Base-by-base conservation (phyloP, 1,284 basidiomycete genomes). In the Schizopora paradoxa region DNA sequence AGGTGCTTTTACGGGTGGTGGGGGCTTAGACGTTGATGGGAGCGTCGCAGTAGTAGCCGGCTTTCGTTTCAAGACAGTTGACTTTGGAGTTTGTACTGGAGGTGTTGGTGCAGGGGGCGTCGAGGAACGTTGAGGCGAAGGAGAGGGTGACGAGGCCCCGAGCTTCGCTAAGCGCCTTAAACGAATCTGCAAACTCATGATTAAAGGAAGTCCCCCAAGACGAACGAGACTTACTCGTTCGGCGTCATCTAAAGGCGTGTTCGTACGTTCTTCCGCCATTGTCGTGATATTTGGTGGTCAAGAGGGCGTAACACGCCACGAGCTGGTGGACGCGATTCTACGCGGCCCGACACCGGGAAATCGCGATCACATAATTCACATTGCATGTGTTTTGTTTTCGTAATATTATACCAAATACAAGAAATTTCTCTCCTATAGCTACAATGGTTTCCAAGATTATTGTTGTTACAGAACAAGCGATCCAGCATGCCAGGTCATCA, bases 81-180 rank as follows among this genome's bases (percentile, higher is more conserved):
- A 49, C 56, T 70, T 23, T 60, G 66, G 41, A 62, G 63, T n/a
- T 54, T 64, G 34, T n/a, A 43, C 63, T 50, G 48, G 64, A n/a
- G 55, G 52, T 2, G 67, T 53, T 32, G 65, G 51, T 4, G 62
- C 57, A 41, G 49, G 41, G 40, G 60, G 62, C 29, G 63, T 60
- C 13, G 69, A 57, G 6, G 65, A 43, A 6, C 61, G 47, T 37
- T 53, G 32, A 6, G 67, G 56, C 27, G 66, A 54, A 21, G 66
- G 52, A 26, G 57, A 62, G 40, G 71, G 60, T 41, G 65, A 56
- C 26, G 66, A 53, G 36, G 62, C 65, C 58, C 86, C 83, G 21
- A 92, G 71, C 59, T 85, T 86, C 35, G 86, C 90, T 32, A 94
- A 73, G 49, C 91, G 79, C 66, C 92, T 93, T 62, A 89, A 66